Evolutionary conservation across 148 eudicot species (phyloP), one percentile per base, ranked within the genome.

Genomic region (Cornus suecica): DNA sequence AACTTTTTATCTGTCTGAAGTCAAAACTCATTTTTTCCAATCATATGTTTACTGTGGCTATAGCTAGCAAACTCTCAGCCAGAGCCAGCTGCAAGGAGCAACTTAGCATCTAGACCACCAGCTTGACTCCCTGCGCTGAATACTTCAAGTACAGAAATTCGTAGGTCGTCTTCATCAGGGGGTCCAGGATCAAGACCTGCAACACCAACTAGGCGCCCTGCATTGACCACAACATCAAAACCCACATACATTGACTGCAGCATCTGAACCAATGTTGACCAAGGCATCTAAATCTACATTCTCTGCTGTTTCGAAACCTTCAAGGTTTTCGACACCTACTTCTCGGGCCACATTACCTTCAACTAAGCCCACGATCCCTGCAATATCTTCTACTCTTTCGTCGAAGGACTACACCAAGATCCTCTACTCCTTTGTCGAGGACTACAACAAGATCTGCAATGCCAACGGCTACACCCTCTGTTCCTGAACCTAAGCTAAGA

Each of bases 311-410:
- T 82, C 94, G 69, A 94, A 68, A 84, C 85, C 90, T 81, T 84
- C 97, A 74, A 87, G 98, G 82, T 78, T 97, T 14, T 84, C 93
- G 67, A 92, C 99, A 65, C 97, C 99, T 65, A 88, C 91, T 73
- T 86, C 91, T 80, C 90, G 90, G 30, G 58, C 89, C 42, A 83
- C 89, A 28, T 32, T 90, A 69, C 71, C 92, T 75, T 83, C 91
- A 68, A 24, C 86, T 56, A 91, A 82, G 81, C 81, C 93, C 75
- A 76, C 88, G 27, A 82, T 71, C 58, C 90, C 90, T 13, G 73
- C 98, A 81, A 83, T 94, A 72, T 90, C 98, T 66, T 85, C 97
- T n/a, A 94, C 97, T 27, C 96, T 97, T 66, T 65, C 90, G 70
- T 70, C 93, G 22, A 83, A 83, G 99, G 73, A 74, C 94, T 37